Evolutionary conservation across 2,329 filamentous ascomycete species (phyloP).

Genomic region (Fusarium sp.): DNA sequence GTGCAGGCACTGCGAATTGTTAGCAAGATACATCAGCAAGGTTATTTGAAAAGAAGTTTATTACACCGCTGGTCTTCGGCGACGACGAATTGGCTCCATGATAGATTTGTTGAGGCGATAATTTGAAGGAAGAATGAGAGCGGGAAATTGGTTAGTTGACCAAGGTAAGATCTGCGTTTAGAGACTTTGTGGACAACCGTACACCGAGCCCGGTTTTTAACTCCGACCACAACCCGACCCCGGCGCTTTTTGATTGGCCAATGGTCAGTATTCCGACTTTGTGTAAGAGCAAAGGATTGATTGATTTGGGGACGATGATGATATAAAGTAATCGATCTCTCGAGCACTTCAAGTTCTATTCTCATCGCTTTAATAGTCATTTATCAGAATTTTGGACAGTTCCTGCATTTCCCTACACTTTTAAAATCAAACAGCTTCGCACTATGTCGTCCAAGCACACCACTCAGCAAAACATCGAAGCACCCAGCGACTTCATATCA

Average conservation of each 20-base stretch:
- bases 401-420: rapidly evolving
- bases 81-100: slow-evolving; percentile 40
- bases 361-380: rapidly evolving
- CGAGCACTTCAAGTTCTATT: rapidly evolving
- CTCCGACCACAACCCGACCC: neutral
- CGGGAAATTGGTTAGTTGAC: slow-evolving; percentile 1
- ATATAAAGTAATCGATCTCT: neutral
- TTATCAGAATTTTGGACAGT: rapidly evolving
- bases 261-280: rapidly evolving
- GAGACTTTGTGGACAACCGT: slow-evolving; percentile 9
- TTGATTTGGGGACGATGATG: rapidly evolving
- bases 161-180: slow-evolving; percentile 10
- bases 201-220: slow-evolving; percentile 4
- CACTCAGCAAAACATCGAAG: too few species aligned
- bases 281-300: rapidly evolving
- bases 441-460: neutral
- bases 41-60: too few species aligned
- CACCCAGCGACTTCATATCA: rapidly evolving
- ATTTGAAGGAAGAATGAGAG: neutral
- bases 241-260: neutral
- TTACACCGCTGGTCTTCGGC: slow-evolving; percentile 49
- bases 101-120: neutral
- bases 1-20: slow-evolving; percentile 52
- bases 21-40: too few species aligned
- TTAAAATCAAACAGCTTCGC: neutral